Percentiles rank a stretch among this genome's conserved stretches.
Conservation (phyloP, 345 rosid genomes). For the Ceriops zippeliana region DNA sequence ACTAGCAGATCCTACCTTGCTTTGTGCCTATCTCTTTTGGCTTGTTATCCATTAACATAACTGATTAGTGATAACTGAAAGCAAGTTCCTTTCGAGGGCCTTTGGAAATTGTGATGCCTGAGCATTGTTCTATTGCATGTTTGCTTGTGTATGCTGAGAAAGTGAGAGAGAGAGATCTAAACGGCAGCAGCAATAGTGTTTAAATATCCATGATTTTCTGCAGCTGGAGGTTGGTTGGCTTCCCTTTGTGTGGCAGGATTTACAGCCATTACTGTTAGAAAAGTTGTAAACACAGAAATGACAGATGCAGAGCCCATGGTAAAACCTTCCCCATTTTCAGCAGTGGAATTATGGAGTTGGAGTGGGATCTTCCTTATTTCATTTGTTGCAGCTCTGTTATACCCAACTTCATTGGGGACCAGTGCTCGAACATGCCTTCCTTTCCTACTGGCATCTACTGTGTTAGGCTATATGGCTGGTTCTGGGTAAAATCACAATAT, state of each 20-base stretch:
- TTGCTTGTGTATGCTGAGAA: not conserved
- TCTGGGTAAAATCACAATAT: constrained; percentile 48
- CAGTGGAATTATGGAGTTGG: constrained; percentile 73
- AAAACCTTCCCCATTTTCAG: constrained; percentile 74
- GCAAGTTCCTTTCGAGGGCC: no score
- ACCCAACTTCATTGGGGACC: constrained; percentile 72
- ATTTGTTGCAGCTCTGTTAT: constrained; percentile 57
- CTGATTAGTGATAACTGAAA: no score
- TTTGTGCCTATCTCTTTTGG: no score
- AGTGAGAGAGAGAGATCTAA: not conserved
- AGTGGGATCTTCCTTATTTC: constrained; percentile 67
- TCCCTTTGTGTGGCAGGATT: constrained; percentile 88
- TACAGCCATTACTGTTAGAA: constrained; percentile 80
- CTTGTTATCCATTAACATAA: no score
- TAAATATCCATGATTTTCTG: constrained; percentile 12
- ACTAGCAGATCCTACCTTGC: no score
- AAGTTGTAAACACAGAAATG: constrained; percentile 80
- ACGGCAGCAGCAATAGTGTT: not conserved
- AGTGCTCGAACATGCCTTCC: constrained; percentile 84
- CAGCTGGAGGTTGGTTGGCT: constrained; percentile 95
- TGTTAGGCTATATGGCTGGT: constrained; percentile 83
- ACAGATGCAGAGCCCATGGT: constrained; percentile 89
- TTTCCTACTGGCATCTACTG: constrained; percentile 85
- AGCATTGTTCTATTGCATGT: no score
- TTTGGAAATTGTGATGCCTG: no score